A percentile compares a stretch with the other conserved stretches of the same genome.
Evolutionary conservation across 1,139 yeast genomes (phyloP).

Genomic region (Suhomyces taliae): DNA sequence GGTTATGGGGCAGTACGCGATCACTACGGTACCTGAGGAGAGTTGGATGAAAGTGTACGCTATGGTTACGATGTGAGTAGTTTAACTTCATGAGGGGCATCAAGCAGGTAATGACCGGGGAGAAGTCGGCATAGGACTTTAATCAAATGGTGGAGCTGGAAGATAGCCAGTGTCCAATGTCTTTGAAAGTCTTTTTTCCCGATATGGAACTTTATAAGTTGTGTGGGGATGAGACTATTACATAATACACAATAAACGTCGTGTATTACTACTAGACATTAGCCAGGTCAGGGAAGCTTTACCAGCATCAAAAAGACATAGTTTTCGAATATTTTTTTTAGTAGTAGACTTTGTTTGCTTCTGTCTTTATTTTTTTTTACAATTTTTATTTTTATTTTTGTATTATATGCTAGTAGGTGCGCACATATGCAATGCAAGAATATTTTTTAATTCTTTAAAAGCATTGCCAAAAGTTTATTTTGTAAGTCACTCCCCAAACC

Average conservation of each 20-base stretch:
- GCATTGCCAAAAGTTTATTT: slow-evolving; percentile 2
- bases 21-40: neutral
- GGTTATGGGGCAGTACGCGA: neutral
- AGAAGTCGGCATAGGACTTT: no score
- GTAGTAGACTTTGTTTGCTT: neutral
- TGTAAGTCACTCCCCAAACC: slow-evolving; percentile 6
- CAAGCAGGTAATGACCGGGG: neutral
- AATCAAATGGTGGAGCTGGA: no score
- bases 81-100: neutral
- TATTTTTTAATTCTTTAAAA: neutral
- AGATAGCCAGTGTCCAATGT: no score
- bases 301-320: neutral
- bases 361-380: neutral
- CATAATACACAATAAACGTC: neutral
- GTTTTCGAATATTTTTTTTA: neutral
- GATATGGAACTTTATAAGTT: neutral
- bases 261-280: neutral
- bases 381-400: neutral
- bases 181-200: no score
- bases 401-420: neutral
- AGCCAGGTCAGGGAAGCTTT: neutral
- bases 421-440: slow-evolving; percentile 1
- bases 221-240: neutral
- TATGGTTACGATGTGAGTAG: no score
- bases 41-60: neutral